Evolutionary conservation across 108 stramenopile species (phyloP).

Genomic region (Nitzschia sp.): DNA sequence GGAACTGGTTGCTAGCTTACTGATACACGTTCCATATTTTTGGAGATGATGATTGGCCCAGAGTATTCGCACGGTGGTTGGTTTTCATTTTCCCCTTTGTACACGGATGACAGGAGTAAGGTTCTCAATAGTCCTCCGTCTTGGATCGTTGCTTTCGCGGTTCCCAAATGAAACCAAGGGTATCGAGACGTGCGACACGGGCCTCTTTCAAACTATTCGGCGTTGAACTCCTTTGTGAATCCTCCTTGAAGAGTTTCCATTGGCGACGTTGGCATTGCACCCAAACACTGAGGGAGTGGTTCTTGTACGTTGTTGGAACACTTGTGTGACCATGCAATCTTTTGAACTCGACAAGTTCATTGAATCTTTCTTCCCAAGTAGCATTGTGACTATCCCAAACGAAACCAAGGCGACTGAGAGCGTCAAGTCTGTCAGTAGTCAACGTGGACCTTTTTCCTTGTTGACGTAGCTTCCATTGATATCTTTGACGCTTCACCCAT

Average conservation of each 20-base stretch:
- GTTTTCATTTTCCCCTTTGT: no score
- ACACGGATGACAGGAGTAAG: no score
- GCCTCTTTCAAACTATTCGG: slow-evolving; percentile 23
- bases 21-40: no score
- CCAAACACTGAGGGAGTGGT: slow-evolving; percentile 52
- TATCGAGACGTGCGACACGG: slow-evolving; percentile 44
- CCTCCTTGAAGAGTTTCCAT: slow-evolving; percentile 44
- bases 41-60: no score
- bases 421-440: slow-evolving; percentile 8
- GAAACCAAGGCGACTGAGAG: slow-evolving; percentile 6
- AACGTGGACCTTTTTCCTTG: slow-evolving; percentile 33
- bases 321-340: slow-evolving; percentile 30
- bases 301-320: slow-evolving; percentile 42
- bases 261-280: slow-evolving; percentile 57
- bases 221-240: slow-evolving; percentile 23
- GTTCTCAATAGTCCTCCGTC: no score
- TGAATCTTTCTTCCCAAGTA: slow-evolving; percentile 30
- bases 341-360: slow-evolving; percentile 31
- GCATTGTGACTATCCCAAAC: slow-evolving; percentile 46
- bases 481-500: slow-evolving; percentile 28
- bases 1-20: no score
- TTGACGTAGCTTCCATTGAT: slow-evolving; percentile 19
- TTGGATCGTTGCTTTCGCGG: slow-evolving; percentile 7
- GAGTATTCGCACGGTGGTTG: no score
- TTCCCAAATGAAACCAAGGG: slow-evolving; percentile 50